A percentile compares a stretch with the other conserved stretches of the same genome.
These are phyloP conservation scores for Saccharomycopsis sp. DNA, from an alignment of 805 yeast genomes.

Conservation along the genomic window DNA sequence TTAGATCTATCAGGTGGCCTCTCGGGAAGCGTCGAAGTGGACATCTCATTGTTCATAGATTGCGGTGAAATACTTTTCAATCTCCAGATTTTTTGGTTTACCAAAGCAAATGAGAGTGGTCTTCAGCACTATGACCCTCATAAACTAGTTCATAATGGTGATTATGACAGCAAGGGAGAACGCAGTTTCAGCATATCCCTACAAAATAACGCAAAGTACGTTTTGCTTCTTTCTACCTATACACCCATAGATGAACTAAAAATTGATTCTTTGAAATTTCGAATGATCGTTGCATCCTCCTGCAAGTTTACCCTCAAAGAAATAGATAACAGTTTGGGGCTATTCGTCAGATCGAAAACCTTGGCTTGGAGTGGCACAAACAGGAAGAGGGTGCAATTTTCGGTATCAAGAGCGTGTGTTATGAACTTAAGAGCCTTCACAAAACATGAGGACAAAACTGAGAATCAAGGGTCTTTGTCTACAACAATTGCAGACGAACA, in stretches of 20 bases:
- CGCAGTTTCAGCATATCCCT: conserved; percentile 24
- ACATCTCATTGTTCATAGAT: conserved; percentile 23
- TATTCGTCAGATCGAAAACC: conserved; percentile 25
- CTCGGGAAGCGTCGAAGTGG: conserved; percentile 20
- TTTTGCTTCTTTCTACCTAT: conserved; percentile 40
- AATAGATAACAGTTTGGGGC: conserved; percentile 25
- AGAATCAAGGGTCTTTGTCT: neutral
- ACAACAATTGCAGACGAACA: neutral
- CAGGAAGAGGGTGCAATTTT: conserved; percentile 30
- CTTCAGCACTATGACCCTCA: conserved; percentile 26
- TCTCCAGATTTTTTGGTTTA: conserved; percentile 37
- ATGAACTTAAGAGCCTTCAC: conserved; percentile 22
- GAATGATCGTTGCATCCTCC: conserved; percentile 1
- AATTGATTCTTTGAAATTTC: conserved; percentile 2
- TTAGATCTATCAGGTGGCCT: conserved; percentile 26
- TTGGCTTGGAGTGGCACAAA: conserved; percentile 35
- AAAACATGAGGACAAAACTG: neutral
- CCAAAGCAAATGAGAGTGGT: conserved; percentile 23
- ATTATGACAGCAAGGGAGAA: conserved; percentile 27
- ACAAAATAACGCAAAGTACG: conserved; percentile 32
- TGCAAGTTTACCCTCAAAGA: conserved; percentile 24
- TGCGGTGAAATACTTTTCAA: conserved; percentile 29
- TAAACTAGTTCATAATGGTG: conserved; percentile 30
- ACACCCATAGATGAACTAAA: conserved; percentile 24
- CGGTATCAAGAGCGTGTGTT: conserved; percentile 21